These are phyloP conservation scores for Ophiocordyceps camponoti-floridani DNA, from an alignment of 2,329 filamentous ascomycete genomes.

Conservation along the genomic window DNA sequence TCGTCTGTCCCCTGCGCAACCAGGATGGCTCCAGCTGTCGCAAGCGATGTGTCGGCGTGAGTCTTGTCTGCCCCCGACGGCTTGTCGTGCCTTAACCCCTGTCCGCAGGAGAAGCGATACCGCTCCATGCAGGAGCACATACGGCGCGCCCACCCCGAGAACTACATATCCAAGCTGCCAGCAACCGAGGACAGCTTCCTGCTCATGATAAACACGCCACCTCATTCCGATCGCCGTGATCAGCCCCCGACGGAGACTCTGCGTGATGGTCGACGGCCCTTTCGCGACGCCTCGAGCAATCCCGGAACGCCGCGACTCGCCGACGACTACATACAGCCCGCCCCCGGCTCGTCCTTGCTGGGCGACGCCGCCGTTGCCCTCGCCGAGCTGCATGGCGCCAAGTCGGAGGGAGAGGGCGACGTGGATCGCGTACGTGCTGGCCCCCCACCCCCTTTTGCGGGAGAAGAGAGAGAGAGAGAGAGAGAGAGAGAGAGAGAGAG, in stretches of 20 bases:
- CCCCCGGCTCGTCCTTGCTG: no score
- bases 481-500: no score
- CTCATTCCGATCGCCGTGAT: no score
- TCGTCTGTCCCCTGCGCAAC: constrained; percentile 88
- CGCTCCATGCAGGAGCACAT: constrained; percentile 99
- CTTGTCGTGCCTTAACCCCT: neutral
- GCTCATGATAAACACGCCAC: constrained; percentile 86
- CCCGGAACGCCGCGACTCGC: constrained; percentile 50
- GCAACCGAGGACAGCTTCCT: constrained; percentile 96
- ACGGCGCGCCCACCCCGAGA: constrained; percentile 84
- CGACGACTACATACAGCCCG: constrained; percentile 43
- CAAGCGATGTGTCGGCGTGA: constrained; percentile 94
- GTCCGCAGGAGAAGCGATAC: constrained; percentile 70
- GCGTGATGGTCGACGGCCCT: constrained; percentile 6
- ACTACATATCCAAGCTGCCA: constrained; percentile 94
- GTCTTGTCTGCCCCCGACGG: constrained; percentile 24
- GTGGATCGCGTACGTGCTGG: constrained; percentile 48
- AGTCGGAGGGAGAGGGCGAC: constrained; percentile 60
- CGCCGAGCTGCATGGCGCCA: constrained; percentile 64
- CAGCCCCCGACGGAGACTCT: constrained; percentile 28
- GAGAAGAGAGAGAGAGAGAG: neutral
- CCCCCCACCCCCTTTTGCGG: neutral
- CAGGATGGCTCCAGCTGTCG: constrained; percentile 94
- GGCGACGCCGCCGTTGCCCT: constrained; percentile 61
- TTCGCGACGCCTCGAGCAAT: constrained; percentile 46